Conservation (phyloP, 2,329 filamentous ascomycete species). For the Ascocoryne sarcoides region DNA sequence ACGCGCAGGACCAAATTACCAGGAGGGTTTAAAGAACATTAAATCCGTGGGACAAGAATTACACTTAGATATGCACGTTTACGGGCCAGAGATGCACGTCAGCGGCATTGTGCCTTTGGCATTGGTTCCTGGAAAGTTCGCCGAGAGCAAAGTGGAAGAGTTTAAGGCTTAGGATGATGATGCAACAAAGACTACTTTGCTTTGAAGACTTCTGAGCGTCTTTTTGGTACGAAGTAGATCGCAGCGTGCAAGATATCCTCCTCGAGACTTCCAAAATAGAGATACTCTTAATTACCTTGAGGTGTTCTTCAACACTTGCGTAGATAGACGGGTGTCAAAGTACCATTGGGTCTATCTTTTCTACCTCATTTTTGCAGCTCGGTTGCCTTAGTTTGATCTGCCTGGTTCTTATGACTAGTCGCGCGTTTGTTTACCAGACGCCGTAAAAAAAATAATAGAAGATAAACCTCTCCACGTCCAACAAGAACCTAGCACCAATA, state of each 20-base stretch:
- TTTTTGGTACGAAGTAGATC: slow-evolving; percentile 16
- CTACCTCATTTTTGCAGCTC: no score
- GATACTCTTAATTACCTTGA: slow-evolving; percentile 26
- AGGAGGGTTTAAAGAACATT: slow-evolving; percentile 99
- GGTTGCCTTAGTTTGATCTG: no score
- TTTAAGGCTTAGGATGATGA: slow-evolving; percentile 33
- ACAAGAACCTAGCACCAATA: no score
- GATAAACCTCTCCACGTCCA: no score
- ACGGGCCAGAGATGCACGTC: slow-evolving; percentile 76
- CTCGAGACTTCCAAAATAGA: slow-evolving; percentile 9
- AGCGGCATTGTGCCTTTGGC: slow-evolving; percentile 93
- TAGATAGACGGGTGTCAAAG: no score
- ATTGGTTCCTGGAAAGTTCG: slow-evolving; percentile 58
- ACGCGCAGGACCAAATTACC: slow-evolving; percentile 91
- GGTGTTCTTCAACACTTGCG: no score
- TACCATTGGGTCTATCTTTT: no score
- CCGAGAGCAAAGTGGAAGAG: slow-evolving; percentile 52
- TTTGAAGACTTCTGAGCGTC: slow-evolving; percentile 13
- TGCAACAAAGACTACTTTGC: no score
- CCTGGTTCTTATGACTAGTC: no score
- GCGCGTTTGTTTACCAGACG: no score
- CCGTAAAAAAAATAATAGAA: no score
- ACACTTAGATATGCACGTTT: slow-evolving; percentile 89
- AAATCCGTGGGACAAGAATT: slow-evolving; percentile 93
- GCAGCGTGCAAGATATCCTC: slow-evolving; percentile 15